Base-by-base conservation (phyloP, 2,329 filamentous ascomycete species). In the Talaromyces sp. region DNA sequence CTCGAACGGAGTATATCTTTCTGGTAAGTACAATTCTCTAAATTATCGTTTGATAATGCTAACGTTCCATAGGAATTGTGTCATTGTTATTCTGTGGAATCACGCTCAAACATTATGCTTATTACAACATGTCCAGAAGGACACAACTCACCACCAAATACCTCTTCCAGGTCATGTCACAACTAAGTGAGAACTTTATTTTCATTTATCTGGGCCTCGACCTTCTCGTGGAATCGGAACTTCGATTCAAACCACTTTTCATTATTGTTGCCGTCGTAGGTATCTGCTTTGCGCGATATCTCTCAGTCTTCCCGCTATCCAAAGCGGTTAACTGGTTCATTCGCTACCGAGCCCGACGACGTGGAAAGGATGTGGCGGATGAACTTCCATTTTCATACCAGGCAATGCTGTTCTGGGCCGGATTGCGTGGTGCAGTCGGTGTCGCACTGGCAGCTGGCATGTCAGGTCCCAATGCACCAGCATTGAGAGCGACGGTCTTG, bases 361-460 rank as follows among this genome's bases (percentile, higher is more conserved):
- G 89, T 63, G 93, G 93, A 27, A 85, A 83, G 65, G 91, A 96
- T 65, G 87, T 89, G 5, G 87, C 88, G 17, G 94, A 98, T 69
- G 95, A 98, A 77, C 82, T 99, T 40, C 95, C 95, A 0, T 96
- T 93, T 75, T 92, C 92, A 71, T 97, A 98, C 78, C 95, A 98
- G 78, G 93, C 91, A n/a, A 98, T 99, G 95, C 87, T 99, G n/a
- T 99, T 96, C 81, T 99, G 95, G 95, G 95, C 95, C 17, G 95
- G 95, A 29, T 84, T 99, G 34, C 91, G 95, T 68, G 95, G 95
- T 72, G 95, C 95, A 56, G 95, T 99, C 71, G 95, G 95, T 65
- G 95, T 99, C 40, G 95, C 95, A 1, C 84, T 99, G 56, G 95
- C 95, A 36, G 94, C 94, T 25, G 90, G 96, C 29, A 85, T 99